Percentiles rank a stretch among this genome's conserved stretches.
These are phyloP conservation scores for Miscanthus lutarioriparius DNA, from an alignment of 176 grass and related monocot genomes.

Conservation along the genomic window DNA sequence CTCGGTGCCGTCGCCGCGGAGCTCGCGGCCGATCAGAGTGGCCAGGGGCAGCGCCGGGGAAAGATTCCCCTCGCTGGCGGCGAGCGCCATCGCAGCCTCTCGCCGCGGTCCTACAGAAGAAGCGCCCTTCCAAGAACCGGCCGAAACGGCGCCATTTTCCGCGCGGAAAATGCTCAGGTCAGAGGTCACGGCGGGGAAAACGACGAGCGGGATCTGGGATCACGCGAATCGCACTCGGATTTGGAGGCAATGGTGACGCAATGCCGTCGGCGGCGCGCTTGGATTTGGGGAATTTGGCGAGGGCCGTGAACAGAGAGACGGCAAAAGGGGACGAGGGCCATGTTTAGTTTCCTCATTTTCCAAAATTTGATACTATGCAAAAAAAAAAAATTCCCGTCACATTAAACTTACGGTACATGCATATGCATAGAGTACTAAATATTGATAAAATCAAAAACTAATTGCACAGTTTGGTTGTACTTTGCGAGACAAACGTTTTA, in stretches of 20 bases:
- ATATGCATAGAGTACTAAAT: too few relatives aligned
- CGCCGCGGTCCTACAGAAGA: slow-evolving; percentile 27
- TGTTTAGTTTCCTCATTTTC: too few relatives aligned
- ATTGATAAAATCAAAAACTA: too few relatives aligned
- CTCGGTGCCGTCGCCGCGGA: slow-evolving; percentile 71
- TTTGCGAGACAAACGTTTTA: too few relatives aligned
- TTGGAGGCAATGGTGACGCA: slow-evolving; percentile 7
- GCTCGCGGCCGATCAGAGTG: slow-evolving; percentile 74
- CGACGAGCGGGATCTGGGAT: slow-evolving; percentile 30
- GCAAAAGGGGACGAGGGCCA: slow-evolving; percentile 16
- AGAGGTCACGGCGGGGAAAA: neutral
- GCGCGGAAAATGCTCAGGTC: slow-evolving; percentile 24
- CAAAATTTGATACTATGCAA: too few relatives aligned
- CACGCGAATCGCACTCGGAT: neutral
- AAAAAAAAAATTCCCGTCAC: too few relatives aligned
- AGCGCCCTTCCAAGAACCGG: slow-evolving; percentile 24
- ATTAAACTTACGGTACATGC: too few relatives aligned
- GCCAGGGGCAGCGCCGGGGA: slow-evolving; percentile 58
- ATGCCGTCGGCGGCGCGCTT: slow-evolving; percentile 32
- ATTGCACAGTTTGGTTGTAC: too few relatives aligned
- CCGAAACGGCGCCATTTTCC: slow-evolving; percentile 24
- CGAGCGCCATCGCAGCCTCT: slow-evolving; percentile 40
- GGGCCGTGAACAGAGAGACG: slow-evolving; percentile 10
- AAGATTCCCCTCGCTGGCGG: slow-evolving; percentile 33
- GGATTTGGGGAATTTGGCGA: slow-evolving; percentile 41